Conservation (phyloP, 768 basidiomycete genomes). For the Rubroboletus satanas region DNA sequence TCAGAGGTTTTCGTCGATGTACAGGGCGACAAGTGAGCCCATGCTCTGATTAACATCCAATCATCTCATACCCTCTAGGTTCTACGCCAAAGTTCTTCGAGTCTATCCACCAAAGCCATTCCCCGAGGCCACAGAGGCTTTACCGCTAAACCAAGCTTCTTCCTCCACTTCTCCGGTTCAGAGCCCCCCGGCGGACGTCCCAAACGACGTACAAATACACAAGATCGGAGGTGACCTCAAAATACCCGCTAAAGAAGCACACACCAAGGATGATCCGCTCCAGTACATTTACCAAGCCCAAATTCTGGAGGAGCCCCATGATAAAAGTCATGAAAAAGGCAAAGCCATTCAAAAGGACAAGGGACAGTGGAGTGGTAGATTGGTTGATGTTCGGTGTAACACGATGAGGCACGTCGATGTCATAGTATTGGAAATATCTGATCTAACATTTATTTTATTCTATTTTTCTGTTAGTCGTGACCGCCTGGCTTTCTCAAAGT, state of each 20-base stretch:
- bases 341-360: conserved; percentile 55
- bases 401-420: conserved; percentile 67
- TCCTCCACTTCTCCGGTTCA: conserved; percentile 49
- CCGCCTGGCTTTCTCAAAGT: conserved; percentile 92
- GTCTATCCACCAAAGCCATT: conserved; percentile 66
- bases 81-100: conserved; percentile 75
- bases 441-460: neutral
- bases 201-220: conserved; percentile 57
- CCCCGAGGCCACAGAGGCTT: conserved; percentile 37
- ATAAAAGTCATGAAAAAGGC: conserved; percentile 60
- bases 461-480: conserved; percentile 63
- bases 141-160: conserved; percentile 24
- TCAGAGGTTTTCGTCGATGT: conserved; percentile 87
- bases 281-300: conserved; percentile 87
- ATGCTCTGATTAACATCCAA: neutral
- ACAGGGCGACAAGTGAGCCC: conserved; percentile 75
- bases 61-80: conserved; percentile 45
- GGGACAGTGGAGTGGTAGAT: conserved; percentile 65
- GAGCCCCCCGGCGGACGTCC: conserved; percentile 38
- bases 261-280: conserved; percentile 68
- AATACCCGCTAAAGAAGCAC: conserved; percentile 65
- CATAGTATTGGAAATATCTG: neutral
- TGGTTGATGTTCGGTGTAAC: conserved; percentile 78
- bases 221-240: conserved; percentile 77
- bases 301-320: conserved; percentile 73